Percentiles rank a stretch among this genome's conserved stretches.
These are phyloP conservation scores for Dryadomyces sulphureus DNA, from an alignment of 2,329 filamentous ascomycete genomes.

Conservation along the genomic window DNA sequence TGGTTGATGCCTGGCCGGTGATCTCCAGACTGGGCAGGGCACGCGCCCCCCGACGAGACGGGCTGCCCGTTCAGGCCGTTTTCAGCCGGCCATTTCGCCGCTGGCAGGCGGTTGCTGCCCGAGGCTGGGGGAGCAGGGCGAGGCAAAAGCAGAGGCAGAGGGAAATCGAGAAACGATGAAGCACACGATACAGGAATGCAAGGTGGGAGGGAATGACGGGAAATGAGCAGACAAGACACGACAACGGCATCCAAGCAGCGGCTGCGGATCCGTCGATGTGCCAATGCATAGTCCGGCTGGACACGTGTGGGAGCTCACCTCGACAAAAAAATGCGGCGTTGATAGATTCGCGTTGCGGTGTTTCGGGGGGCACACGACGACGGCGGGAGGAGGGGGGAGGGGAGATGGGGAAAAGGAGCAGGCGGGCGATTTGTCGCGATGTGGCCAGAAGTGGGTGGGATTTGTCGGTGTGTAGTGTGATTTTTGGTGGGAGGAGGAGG, in stretches of 20 bases:
- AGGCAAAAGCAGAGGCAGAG: not conserved
- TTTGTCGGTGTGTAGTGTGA: conserved; percentile 13
- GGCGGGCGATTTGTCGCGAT: conserved; percentile 12
- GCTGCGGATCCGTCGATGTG: no score
- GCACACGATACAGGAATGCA: not conserved
- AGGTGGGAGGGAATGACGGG: no score
- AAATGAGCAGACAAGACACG: no score
- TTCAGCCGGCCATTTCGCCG: not conserved
- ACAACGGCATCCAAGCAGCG: no score
- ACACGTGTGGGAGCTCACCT: not conserved
- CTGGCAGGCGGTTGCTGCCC: not conserved
- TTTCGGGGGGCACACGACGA: conserved; percentile 1
- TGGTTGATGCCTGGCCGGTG: not conserved
- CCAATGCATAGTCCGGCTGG: not conserved
- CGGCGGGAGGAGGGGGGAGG: not conserved
- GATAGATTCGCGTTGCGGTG: not conserved
- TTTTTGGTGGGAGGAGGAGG: conserved; percentile 5
- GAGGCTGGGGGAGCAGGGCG: not conserved
- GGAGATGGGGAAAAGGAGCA: conserved; percentile 1
- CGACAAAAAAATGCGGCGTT: not conserved
- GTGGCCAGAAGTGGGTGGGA: conserved; percentile 14
- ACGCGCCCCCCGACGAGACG: not conserved
- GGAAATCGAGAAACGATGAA: not conserved
- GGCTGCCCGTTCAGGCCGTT: not conserved
- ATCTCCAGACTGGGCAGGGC: not conserved